These are phyloP conservation scores for Botrytis fragariae DNA, from an alignment of 2,329 filamentous ascomycete genomes.

Conservation along the genomic window DNA sequence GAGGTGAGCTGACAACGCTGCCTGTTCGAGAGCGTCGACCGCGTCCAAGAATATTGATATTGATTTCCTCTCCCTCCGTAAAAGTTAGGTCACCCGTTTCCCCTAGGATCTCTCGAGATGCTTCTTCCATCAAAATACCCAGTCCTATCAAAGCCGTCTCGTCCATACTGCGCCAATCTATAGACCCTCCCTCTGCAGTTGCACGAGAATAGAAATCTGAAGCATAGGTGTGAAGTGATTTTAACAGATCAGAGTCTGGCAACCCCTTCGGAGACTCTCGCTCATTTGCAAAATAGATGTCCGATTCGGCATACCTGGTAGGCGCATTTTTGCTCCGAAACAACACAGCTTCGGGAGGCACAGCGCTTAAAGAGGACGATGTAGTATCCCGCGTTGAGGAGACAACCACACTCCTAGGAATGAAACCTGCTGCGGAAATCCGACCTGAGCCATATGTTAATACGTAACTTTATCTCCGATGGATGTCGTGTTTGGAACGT, in stretches of 20 bases:
- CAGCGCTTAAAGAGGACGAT: conserved; percentile 38
- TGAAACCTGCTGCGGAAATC: conserved; percentile 45
- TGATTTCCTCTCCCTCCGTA: conserved; percentile 51
- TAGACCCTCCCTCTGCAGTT: conserved; percentile 32
- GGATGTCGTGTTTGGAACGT: neutral
- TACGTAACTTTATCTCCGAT: conserved; percentile 6
- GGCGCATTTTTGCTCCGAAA: conserved; percentile 65
- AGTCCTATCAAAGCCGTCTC: conserved; percentile 75
- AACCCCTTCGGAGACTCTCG: conserved; percentile 53
- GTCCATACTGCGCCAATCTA: conserved; percentile 62
- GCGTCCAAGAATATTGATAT: conserved; percentile 8
- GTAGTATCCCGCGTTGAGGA: conserved; percentile 34
- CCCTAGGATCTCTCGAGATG: conserved; percentile 58
- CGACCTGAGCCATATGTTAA: conserved; percentile 38
- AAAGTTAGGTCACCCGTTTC: conserved; percentile 68
- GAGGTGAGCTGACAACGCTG: conserved; percentile 8
- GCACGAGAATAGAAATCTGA: conserved; percentile 60
- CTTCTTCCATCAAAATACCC: conserved; percentile 73
- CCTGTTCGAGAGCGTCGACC: neutral
- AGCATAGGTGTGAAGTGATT: conserved; percentile 65
- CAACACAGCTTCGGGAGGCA: conserved; percentile 69
- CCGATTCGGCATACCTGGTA: conserved; percentile 64
- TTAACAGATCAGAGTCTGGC: conserved; percentile 68
- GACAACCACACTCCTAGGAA: conserved; percentile 34
- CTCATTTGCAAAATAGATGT: conserved; percentile 67